Conservation (phyloP, 2,329 filamentous ascomycete genomes). For the Hysterium pulicare region DNA sequence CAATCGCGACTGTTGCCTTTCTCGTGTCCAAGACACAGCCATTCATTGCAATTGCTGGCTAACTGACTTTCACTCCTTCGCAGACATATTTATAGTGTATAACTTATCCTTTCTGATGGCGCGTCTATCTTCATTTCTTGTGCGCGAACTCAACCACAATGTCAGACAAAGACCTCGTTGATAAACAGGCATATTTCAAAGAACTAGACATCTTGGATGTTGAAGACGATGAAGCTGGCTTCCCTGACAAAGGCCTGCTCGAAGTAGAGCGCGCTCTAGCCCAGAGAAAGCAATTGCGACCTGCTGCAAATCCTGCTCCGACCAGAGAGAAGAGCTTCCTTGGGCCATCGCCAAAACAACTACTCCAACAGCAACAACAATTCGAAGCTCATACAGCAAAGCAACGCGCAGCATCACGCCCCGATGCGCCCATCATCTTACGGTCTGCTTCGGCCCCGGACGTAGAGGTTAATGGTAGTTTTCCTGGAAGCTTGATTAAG, state of each 20-base stretch:
- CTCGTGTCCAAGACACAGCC: not conserved
- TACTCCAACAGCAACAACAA: conserved; percentile 18
- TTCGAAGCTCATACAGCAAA: conserved; percentile 21
- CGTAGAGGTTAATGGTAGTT: conserved; percentile 12
- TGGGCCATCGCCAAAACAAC: conserved; percentile 24
- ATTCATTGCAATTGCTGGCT: conserved; percentile 1
- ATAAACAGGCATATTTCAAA: conserved; percentile 28
- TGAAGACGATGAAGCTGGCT: conserved; percentile 24
- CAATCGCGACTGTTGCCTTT: conserved; percentile 2
- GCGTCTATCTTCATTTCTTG: not conserved
- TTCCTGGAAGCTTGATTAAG: conserved; percentile 9
- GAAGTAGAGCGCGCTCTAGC: conserved; percentile 19
- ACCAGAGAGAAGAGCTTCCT: conserved; percentile 26
- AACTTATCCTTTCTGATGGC: not conserved
- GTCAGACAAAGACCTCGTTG: conserved; percentile 19
- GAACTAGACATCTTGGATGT: conserved; percentile 27
- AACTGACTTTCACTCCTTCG: not conserved
- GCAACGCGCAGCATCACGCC: conserved; percentile 13
- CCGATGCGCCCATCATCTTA: conserved; percentile 7
- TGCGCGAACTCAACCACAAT: conserved; percentile 12
- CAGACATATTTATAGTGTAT: not conserved
- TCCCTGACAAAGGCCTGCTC: conserved; percentile 11
- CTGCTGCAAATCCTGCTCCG: conserved; percentile 10
- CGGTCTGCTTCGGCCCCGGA: conserved; percentile 20
- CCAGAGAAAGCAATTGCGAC: conserved; percentile 17